phyloP scores from a whole-genome alignment of 768 basidiomycete species.

The Daedaleopsis nitida region DNA sequence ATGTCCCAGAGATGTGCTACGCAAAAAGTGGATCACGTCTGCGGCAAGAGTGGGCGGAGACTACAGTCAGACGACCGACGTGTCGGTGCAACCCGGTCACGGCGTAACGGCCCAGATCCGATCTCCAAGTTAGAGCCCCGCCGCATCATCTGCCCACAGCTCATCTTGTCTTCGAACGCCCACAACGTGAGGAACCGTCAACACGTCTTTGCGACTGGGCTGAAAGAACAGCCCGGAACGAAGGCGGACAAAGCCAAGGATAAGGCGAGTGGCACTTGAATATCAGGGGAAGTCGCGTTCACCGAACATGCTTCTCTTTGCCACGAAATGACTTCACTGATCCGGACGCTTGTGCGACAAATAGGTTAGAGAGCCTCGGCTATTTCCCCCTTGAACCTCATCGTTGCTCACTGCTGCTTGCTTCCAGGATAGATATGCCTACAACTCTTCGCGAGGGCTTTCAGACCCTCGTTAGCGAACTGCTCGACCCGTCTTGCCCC shows the following conservation, averaged over 20 bases:
- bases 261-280: not conserved
- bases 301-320: not conserved
- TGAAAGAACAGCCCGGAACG: not conserved
- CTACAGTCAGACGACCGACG: not conserved
- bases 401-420: not conserved
- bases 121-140: slow-evolving; percentile 9
- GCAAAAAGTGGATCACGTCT: no score
- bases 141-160: slow-evolving; percentile 13
- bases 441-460: not conserved
- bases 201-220: not conserved
- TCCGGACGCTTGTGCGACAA: not conserved
- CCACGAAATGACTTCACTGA: not conserved
- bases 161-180: not conserved
- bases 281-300: not conserved
- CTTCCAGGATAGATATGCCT: not conserved
- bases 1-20: not conserved
- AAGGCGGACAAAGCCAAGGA: not conserved
- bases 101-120: slow-evolving; percentile 12
- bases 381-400: no score
- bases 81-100: slow-evolving; percentile 2
- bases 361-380: not conserved
- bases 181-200: not conserved
- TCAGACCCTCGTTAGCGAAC: not conserved
- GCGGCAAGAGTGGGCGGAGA: not conserved
- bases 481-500: not conserved